A percentile compares a stretch with the other conserved stretches of the same genome.
Evolutionary conservation across 2,329 filamentous ascomycete genomes (phyloP).

Genomic region (Taxawa tesnikishii): DNA sequence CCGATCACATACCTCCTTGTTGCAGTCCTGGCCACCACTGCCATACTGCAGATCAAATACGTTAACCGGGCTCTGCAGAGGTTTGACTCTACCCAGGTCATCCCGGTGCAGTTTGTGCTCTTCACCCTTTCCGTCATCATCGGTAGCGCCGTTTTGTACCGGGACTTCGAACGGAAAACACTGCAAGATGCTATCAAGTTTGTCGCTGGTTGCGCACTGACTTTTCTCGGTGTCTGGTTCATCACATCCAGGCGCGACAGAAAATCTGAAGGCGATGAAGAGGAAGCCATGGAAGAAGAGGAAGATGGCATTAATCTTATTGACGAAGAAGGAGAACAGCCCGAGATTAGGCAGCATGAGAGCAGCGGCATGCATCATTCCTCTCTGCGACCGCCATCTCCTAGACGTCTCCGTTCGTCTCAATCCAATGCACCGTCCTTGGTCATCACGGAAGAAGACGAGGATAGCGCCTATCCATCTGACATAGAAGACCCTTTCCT

Average conservation of each 20-base stretch:
- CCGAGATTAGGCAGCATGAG: conserved; percentile 15
- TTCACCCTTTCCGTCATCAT: conserved; percentile 94
- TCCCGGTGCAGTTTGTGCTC: conserved; percentile 92
- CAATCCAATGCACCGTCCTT: conserved; percentile 11
- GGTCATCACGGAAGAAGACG: conserved; percentile 10
- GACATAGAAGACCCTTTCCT: conserved; percentile 6
- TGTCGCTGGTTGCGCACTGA: conserved; percentile 77
- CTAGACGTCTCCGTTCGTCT: conserved; percentile 1
- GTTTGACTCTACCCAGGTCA: conserved; percentile 96
- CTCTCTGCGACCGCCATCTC: not conserved
- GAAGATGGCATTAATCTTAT: conserved; percentile 30
- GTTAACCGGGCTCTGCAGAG: conserved; percentile 81
- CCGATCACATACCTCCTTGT: conserved; percentile 85
- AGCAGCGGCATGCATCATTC: conserved; percentile 5
- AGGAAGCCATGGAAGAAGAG: conserved; percentile 19
- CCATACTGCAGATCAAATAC: conserved; percentile 94
- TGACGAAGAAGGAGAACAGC: conserved; percentile 21
- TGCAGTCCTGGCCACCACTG: conserved; percentile 66
- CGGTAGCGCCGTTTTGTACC: conserved; percentile 83
- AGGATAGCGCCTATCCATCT: conserved; percentile 1
- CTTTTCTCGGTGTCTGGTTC: conserved; percentile 92
- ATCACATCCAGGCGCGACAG: conserved; percentile 72
- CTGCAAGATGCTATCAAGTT: conserved; percentile 68
- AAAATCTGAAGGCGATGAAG: conserved; percentile 47
- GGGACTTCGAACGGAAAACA: conserved; percentile 81